Percentiles rank a stretch among this genome's conserved stretches.
Evolutionary conservation across 176 grass and related monocot genomes (phyloP).

Genomic region (Raddia guianensis): DNA sequence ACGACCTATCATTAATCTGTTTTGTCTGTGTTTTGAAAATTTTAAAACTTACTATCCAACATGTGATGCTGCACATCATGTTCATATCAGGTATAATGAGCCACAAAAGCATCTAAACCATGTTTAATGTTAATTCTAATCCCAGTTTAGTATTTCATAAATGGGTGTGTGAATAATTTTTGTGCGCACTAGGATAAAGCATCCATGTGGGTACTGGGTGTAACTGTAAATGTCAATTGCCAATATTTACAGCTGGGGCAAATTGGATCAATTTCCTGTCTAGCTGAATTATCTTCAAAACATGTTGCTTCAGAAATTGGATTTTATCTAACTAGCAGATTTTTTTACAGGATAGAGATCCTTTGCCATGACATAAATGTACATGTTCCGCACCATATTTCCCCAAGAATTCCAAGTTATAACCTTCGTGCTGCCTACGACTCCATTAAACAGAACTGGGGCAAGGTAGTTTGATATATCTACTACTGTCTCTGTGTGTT

Average conservation of each 20-base stretch:
- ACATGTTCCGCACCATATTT: slow-evolving; percentile 96
- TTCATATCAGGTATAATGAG: slow-evolving; percentile 18
- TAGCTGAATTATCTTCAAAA: slow-evolving; percentile 23
- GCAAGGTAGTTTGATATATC: slow-evolving; percentile 56
- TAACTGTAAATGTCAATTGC: slow-evolving; percentile 1
- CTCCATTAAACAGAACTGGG: slow-evolving; percentile 88
- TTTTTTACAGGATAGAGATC: slow-evolving; percentile 84
- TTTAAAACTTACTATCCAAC: slow-evolving; percentile 1
- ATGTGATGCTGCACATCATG: neutral
- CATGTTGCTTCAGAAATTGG: slow-evolving; percentile 22
- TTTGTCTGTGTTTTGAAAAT: slow-evolving; percentile 4
- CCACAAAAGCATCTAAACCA: slow-evolving; percentile 8
- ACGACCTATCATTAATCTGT: neutral
- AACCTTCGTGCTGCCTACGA: slow-evolving; percentile 74
- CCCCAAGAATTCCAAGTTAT: slow-evolving; percentile 95
- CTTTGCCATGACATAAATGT: slow-evolving; percentile 99
- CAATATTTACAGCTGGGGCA: slow-evolving; percentile 5
- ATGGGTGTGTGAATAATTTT: too few species aligned
- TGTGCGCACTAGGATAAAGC: too few species aligned
- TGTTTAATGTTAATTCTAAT: slow-evolving; percentile 6
- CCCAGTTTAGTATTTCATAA: neutral
- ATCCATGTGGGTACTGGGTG: too few species aligned
- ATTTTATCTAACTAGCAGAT: slow-evolving; percentile 23
- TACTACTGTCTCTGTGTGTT: slow-evolving; percentile 4
- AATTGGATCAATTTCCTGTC: neutral